Percentiles rank a stretch among this genome's conserved stretches.
These are phyloP conservation scores for Phalaenopsis equestris DNA, from an alignment of 106 monocot genomes.

Conservation along the genomic window DNA sequence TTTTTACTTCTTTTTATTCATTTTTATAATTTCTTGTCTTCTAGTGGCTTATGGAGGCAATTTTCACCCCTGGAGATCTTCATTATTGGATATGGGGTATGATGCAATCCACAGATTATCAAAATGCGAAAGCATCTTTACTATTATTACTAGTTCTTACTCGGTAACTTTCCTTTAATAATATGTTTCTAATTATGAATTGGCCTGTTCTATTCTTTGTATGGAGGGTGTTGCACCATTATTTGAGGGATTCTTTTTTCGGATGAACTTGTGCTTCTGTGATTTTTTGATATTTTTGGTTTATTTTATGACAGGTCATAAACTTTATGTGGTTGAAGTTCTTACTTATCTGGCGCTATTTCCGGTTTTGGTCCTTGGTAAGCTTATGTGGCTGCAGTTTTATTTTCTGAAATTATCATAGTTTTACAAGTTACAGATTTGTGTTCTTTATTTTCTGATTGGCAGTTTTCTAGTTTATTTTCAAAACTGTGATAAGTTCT, in stretches of 20 bases:
- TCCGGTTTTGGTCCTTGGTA: constrained; percentile 94
- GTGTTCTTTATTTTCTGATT: too few species aligned
- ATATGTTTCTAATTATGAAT: neutral
- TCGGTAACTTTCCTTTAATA: neutral
- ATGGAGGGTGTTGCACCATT: neutral
- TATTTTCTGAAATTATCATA: neutral
- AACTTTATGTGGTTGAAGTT: constrained; percentile 99
- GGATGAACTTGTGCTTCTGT: neutral
- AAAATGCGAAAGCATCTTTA: neutral
- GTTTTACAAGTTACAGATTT: neutral
- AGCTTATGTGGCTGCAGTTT: constrained; percentile 9
- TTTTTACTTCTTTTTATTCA: neutral
- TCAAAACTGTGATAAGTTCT: neutral
- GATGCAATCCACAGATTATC: neutral
- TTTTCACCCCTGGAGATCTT: constrained; percentile 86
- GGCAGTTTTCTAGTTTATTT: neutral
- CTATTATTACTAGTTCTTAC: neutral
- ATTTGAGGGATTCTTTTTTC: neutral
- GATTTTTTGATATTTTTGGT: neutral
- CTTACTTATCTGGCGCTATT: constrained; percentile 95
- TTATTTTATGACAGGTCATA: constrained; percentile 52
- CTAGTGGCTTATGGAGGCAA: constrained; percentile 73
- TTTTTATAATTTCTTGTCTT: constrained; percentile 4
- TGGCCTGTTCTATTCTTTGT: neutral
- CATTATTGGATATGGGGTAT: constrained; percentile 91